A percentile compares a stretch with the other conserved stretches of the same genome.
These are phyloP conservation scores for Quercus phellos DNA, from an alignment of 331 rosid species.

Conservation along the genomic window DNA sequence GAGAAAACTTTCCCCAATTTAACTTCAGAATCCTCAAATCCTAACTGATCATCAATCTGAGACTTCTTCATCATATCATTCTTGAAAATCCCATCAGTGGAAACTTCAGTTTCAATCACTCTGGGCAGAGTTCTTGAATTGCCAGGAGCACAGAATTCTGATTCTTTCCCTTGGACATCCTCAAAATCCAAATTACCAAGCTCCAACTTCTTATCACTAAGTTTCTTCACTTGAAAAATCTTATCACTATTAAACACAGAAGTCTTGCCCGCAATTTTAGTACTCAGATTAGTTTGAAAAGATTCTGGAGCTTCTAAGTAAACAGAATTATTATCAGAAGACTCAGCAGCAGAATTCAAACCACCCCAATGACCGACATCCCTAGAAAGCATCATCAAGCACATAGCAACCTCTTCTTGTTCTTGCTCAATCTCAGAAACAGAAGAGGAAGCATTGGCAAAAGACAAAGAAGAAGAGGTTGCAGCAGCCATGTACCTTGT, in stretches of 20 bases:
- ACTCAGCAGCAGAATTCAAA: constrained; percentile 39
- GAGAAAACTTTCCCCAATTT: constrained; percentile 23
- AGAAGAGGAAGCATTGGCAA: constrained; percentile 45
- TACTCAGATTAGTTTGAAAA: constrained; percentile 25
- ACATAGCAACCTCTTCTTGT: constrained; percentile 82
- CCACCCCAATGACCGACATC: constrained; percentile 56
- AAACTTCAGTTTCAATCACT: constrained; percentile 24
- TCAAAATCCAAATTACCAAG: constrained; percentile 24
- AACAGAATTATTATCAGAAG: constrained; percentile 59
- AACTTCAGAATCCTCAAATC: constrained; percentile 28
- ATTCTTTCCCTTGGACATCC: constrained; percentile 2
- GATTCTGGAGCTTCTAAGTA: constrained; percentile 47
- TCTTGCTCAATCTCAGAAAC: constrained; percentile 69
- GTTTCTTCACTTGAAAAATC: constrained; percentile 26
- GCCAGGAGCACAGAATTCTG: constrained; percentile 15
- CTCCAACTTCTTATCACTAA: constrained; percentile 23
- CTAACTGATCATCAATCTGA: constrained; percentile 21
- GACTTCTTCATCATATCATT: constrained; percentile 21
- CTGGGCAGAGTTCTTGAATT: constrained; percentile 6
- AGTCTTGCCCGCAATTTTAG: constrained; percentile 20
- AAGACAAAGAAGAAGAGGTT: constrained; percentile 41
- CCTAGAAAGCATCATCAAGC: constrained; percentile 83
- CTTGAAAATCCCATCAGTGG: constrained; percentile 23
- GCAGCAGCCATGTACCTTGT: constrained; percentile 44
- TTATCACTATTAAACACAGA: constrained; percentile 13